Evolutionary conservation across 1,284 basidiomycete genomes (phyloP).

Genomic region (Trichosporon faecale): DNA sequence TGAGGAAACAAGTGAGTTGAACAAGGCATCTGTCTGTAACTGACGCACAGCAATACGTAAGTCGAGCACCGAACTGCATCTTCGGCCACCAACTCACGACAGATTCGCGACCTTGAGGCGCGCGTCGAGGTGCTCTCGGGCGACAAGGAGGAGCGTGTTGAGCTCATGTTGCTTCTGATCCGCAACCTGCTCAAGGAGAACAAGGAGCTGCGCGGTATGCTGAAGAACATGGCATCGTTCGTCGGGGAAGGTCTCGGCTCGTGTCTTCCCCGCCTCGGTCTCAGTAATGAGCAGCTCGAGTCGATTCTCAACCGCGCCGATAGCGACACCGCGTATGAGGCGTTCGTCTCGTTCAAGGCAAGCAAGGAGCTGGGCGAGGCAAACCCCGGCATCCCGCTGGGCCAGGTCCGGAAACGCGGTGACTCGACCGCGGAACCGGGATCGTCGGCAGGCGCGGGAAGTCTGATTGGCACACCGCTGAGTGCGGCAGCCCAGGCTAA

Average conservation of each 20-base stretch:
- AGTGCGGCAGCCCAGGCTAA: slow-evolving; percentile 21
- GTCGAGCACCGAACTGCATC: slow-evolving; percentile 1
- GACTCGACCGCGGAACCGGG: neutral
- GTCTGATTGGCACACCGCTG: neutral
- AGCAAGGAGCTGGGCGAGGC: slow-evolving; percentile 37
- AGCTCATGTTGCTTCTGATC: slow-evolving; percentile 74
- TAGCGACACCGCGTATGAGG: slow-evolving; percentile 86
- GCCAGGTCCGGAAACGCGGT: slow-evolving; percentile 16
- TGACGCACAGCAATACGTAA: slow-evolving; percentile 44
- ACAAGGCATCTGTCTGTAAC: neutral
- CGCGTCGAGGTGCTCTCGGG: slow-evolving; percentile 84
- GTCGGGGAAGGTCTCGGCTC: slow-evolving; percentile 70
- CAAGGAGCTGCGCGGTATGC: slow-evolving; percentile 70
- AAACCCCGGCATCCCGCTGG: slow-evolving; percentile 38
- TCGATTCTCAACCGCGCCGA: slow-evolving; percentile 76
- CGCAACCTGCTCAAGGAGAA: slow-evolving; percentile 88
- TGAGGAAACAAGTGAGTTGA: slow-evolving; percentile 77
- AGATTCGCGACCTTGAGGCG: slow-evolving; percentile 90
- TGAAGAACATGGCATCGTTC: slow-evolving; percentile 70
- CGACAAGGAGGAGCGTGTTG: slow-evolving; percentile 79
- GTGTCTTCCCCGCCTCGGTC: slow-evolving; percentile 68
- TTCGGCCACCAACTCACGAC: slow-evolving; percentile 5
- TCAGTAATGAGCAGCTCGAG: slow-evolving; percentile 69
- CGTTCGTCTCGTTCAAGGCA: slow-evolving; percentile 61
- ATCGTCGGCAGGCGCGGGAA: neutral